Conservation (phyloP, 129 eudicot species). For the Saposhnikovia divaricata region DNA sequence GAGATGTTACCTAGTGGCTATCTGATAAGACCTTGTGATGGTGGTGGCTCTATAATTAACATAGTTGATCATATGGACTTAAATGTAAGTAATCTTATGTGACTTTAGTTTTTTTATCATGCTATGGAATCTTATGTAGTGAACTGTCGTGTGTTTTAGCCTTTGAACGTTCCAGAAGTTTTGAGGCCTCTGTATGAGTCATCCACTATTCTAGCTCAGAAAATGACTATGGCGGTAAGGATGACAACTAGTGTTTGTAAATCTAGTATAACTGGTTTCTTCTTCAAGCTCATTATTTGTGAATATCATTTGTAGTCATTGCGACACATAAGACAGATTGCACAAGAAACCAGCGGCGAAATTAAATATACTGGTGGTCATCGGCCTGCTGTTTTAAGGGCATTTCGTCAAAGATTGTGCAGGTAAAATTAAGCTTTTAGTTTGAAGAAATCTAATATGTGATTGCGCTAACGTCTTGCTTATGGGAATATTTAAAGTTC, state of each 20-base stretch:
- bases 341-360: constrained; percentile 88
- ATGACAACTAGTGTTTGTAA: background rate
- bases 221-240: constrained; percentile 75
- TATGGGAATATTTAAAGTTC: background rate
- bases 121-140: background rate
- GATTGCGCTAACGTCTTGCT: background rate
- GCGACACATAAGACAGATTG: constrained; percentile 77
- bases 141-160: constrained; percentile 27
- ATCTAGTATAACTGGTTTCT: background rate
- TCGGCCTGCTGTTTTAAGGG: constrained; percentile 88
- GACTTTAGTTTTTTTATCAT: background rate
- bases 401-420: constrained; percentile 84
- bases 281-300: background rate
- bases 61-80: constrained; percentile 78
- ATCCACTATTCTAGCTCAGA: constrained; percentile 77
- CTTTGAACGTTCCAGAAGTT: constrained; percentile 79
- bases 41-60: constrained; percentile 78
- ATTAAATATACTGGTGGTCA: constrained; percentile 62
- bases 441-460: background rate
- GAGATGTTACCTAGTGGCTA: constrained; percentile 81
- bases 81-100: constrained; percentile 31
- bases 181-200: constrained; percentile 85
- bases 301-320: constrained; percentile 47
- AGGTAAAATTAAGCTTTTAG: constrained; percentile 25
- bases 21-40: constrained; percentile 86